Conservation (phyloP, 345 rosid genomes). For the Salix dunnii region DNA sequence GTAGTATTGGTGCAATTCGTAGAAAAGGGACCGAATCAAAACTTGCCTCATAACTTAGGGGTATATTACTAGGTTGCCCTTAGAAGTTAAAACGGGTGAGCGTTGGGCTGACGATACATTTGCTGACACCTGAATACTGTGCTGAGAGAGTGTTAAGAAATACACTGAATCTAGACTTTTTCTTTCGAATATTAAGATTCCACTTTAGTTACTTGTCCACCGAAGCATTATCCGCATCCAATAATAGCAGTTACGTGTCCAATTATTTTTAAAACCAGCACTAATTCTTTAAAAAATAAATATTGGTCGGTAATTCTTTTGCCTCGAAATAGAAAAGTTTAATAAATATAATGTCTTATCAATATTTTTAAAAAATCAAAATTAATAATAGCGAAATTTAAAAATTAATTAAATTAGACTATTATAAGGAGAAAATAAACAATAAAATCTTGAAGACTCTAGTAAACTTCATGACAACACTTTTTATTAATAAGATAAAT, state of each 20-base stretch:
- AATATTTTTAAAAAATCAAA: too few relatives aligned
- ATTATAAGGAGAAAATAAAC: too few relatives aligned
- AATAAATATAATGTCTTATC: too few relatives aligned
- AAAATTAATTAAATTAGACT: too few relatives aligned
- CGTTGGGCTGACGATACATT: neutral
- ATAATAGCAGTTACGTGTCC: neutral
- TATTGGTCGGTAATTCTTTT: too few relatives aligned
- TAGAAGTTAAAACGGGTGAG: neutral
- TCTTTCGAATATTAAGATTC: neutral
- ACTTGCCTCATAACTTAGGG: neutral
- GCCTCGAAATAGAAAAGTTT: too few relatives aligned
- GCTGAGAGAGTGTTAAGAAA: neutral
- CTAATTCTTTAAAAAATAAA: too few relatives aligned
- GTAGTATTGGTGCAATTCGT: neutral
- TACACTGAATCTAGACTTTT: constrained; percentile 9
- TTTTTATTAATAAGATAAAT: too few relatives aligned
- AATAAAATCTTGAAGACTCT: too few relatives aligned
- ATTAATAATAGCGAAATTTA: too few relatives aligned
- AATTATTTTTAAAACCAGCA: too few relatives aligned
- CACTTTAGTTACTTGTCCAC: neutral
- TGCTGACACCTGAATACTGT: neutral
- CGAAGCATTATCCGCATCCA: neutral
- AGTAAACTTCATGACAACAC: too few relatives aligned
- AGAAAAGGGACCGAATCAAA: neutral
- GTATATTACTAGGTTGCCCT: neutral